Evolutionary conservation across 768 basidiomycete genomes (phyloP), one percentile per base, ranked within the genome.

Genomic region (Hericium rajendrae): DNA sequence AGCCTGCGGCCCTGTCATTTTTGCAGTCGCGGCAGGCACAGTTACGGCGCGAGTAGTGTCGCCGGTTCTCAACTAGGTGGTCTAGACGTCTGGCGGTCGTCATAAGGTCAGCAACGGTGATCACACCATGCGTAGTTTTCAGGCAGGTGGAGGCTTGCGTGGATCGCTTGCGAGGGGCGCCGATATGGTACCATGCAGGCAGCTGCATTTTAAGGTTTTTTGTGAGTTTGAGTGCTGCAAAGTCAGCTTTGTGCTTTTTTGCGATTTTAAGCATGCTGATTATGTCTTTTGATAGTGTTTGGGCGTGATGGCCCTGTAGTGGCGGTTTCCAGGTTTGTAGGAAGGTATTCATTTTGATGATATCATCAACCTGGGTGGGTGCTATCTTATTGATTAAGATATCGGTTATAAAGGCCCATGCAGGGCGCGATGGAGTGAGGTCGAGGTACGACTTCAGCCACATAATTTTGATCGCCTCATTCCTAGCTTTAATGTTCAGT

Each of bases 131-230:
- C 24, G 24, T 24, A 24, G 24, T 24, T 24, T 24, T 24, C 24
- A 24, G 24, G 24, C 24, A 24, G 24, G 24, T 24, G 24, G 24
- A 24, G 24, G 24, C 24, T 2, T 24, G 24, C 24, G 4, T 24
- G 24, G 24, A 24, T 40, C 39, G 4, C 39, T 12, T 40, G 11
- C 12, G 4, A 28, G 20, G 49, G 4, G 56, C 38, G 6, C 52
- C 51, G 12, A 62, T 3, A 48, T 66, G 65, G 24, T 12, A 51
- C 64, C 64, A 66, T 0, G 60, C 58, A 0, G 62, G 65, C 0
- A 66, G 56, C 32, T 53, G 4, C 2, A 13, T 13, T 22, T 57
- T 58, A 0, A 63, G 48, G 1, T 52, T 3, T 0, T 22, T 2
- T 1, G 56, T 11, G 0, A 65, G 2, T 12, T 52, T 43, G 2